These are phyloP conservation scores for Lolium perenne DNA, from an alignment of 176 grass and related monocot species.

Conservation along the genomic window DNA sequence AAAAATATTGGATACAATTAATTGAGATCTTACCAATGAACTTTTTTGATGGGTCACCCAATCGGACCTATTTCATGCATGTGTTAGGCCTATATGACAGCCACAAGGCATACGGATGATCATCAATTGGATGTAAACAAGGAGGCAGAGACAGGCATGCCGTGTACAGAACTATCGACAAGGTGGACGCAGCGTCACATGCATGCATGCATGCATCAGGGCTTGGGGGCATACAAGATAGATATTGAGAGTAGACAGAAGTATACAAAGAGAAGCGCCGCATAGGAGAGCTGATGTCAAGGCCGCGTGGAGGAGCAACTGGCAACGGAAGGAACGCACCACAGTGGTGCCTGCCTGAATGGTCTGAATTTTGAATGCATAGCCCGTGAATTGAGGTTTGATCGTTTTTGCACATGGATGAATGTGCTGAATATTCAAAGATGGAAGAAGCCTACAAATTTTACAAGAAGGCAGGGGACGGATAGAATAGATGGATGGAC, in stretches of 20 bases:
- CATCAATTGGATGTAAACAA: slow-evolving; percentile 1
- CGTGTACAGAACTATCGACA: slow-evolving; percentile 12
- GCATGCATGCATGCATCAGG: not conserved
- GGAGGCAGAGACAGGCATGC: not conserved
- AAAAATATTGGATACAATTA: not conserved
- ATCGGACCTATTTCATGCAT: too few relatives aligned
- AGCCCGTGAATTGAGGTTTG: not conserved
- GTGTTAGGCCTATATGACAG: too few relatives aligned
- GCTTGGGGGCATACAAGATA: slow-evolving; percentile 13
- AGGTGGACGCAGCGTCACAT: slow-evolving; percentile 23
- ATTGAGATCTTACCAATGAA: not conserved
- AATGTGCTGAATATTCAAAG: not conserved
- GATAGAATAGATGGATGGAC: not conserved
- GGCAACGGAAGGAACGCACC: slow-evolving; percentile 22
- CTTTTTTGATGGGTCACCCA: too few relatives aligned
- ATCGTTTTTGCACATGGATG: not conserved
- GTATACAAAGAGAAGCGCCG: slow-evolving; percentile 39
- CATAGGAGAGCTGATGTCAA: slow-evolving; percentile 18
- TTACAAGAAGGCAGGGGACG: not conserved
- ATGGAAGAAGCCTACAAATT: not conserved
- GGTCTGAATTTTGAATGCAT: not conserved
- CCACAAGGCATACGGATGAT: too few relatives aligned
- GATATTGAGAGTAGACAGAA: not conserved
- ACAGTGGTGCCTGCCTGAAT: not conserved
- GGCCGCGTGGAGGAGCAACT: not conserved